Evolutionary conservation across 2,329 filamentous ascomycete genomes (phyloP).

Genomic region (Erysiphe pulchra): DNA sequence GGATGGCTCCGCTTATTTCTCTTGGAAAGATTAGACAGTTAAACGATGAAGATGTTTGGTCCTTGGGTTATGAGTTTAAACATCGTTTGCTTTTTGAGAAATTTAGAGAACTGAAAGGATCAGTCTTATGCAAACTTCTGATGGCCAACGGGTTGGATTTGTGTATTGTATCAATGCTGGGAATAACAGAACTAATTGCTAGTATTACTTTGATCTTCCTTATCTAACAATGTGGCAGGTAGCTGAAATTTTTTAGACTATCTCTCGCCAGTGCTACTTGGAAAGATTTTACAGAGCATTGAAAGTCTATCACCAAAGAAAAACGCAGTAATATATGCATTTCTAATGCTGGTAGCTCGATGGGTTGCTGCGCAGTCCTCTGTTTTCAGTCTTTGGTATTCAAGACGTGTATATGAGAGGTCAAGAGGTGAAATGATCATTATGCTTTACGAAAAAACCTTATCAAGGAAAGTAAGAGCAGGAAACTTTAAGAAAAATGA

Average conservation of each 20-base stretch:
- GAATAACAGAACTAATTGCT: slow-evolving; percentile 32
- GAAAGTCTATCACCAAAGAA: slow-evolving; percentile 23
- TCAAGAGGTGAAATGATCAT: slow-evolving; percentile 68
- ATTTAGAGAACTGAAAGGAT: slow-evolving; percentile 48
- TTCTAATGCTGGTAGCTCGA: slow-evolving; percentile 32
- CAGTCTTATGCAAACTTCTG: slow-evolving; percentile 42
- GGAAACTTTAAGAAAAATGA: slow-evolving; percentile 8
- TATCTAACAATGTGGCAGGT: neutral
- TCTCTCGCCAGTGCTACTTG: slow-evolving; percentile 41
- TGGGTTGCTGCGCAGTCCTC: slow-evolving; percentile 36
- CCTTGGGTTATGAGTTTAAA: slow-evolving; percentile 56
- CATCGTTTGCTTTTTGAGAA: slow-evolving; percentile 47
- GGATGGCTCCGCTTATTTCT: slow-evolving; percentile 51
- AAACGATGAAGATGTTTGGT: slow-evolving; percentile 60
- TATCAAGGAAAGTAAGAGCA: slow-evolving; percentile 12
- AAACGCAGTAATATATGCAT: slow-evolving; percentile 38
- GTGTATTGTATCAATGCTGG: slow-evolving; percentile 27
- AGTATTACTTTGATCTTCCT: slow-evolving; percentile 15
- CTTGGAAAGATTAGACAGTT: slow-evolving; percentile 39
- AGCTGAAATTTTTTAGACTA: slow-evolving; percentile 18
- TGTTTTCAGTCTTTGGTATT: slow-evolving; percentile 55
- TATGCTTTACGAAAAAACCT: slow-evolving; percentile 50
- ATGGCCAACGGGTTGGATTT: slow-evolving; percentile 60
- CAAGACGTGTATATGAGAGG: slow-evolving; percentile 60
- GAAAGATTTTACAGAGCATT: slow-evolving; percentile 43